These are phyloP conservation scores for Escovopsis sp. DNA, from an alignment of 2,329 filamentous ascomycete genomes.

Conservation along the genomic window DNA sequence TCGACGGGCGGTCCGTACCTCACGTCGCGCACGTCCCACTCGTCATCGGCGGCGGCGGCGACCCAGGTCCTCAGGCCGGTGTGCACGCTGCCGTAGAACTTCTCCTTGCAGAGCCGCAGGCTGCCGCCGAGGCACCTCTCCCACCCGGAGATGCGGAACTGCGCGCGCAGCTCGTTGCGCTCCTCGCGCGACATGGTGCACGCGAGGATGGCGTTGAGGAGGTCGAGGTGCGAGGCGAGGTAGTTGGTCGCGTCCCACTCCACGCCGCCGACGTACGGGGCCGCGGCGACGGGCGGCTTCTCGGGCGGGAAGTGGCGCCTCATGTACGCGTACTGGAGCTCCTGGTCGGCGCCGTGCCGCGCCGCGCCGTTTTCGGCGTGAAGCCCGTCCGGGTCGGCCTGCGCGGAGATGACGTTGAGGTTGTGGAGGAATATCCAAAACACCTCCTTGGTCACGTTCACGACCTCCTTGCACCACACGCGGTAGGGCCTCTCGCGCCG, in stretches of 20 bases:
- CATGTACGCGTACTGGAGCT: conserved; percentile 45
- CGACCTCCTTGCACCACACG: conserved; percentile 85
- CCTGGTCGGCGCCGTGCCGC: conserved; percentile 18
- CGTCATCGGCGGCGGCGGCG: conserved; percentile 71
- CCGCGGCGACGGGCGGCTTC: conserved; percentile 79
- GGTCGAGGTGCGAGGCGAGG: conserved; percentile 78
- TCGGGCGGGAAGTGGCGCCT: conserved; percentile 66
- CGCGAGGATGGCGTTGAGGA: conserved; percentile 80
- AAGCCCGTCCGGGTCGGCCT: conserved; percentile 24
- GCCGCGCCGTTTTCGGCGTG: conserved; percentile 6
- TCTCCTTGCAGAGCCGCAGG: conserved; percentile 87
- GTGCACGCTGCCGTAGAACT: conserved; percentile 89
- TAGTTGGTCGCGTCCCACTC: conserved; percentile 99
- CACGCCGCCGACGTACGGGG: conserved; percentile 90
- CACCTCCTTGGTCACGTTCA: conserved; percentile 89
- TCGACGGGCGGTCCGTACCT: conserved; percentile 48
- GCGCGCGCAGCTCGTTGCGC: conserved; percentile 64
- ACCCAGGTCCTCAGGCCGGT: conserved; percentile 84
- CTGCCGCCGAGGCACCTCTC: conserved; percentile 79
- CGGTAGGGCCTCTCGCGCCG: conserved; percentile 76
- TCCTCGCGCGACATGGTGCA: conserved; percentile 55
- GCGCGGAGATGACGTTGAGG: conserved; percentile 67
- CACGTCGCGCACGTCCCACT: conserved; percentile 72
- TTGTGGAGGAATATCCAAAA: conserved; percentile 99
- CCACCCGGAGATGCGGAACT: conserved; percentile 72